Evolutionary conservation across 2,329 filamentous ascomycete genomes (phyloP), one percentile per base, ranked within the genome.

Genomic region (Aspergillus fructus): DNA sequence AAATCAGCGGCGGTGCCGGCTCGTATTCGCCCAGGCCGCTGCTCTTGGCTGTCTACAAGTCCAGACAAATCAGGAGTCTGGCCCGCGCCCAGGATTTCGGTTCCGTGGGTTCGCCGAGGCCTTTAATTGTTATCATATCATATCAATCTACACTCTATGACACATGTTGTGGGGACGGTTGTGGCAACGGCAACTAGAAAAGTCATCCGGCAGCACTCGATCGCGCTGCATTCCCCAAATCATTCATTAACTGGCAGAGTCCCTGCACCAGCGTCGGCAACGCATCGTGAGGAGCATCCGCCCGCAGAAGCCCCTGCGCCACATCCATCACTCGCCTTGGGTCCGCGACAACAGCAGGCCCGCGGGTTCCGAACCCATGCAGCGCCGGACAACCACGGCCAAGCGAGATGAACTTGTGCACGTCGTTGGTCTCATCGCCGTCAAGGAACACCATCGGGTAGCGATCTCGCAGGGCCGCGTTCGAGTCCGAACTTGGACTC

Each of bases 221-320:
- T 43, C 58, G 54, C 40, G 57, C 61, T 9, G 61, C 61, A 15
- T 56, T 62, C 27, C 69, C 71, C 34, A 72, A 43, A 47, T 68
- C 68, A 11, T 62, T 59, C 62, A 90, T 82, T 62, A 90, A 72
- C 46, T 85, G 80, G 46, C 85, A 82, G 48, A 90, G 69, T 59
- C 89, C 90, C 63, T 89, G 86, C 1, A 89, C 86, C 45, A 91
- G 34, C 5, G 59, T 78, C 0, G 86, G 82, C 12, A 87, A 84
- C 58, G 79, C 64, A 7, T 72, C 68, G 30, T 80, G 78, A 30
- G 76, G 71, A 58, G 80, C 85, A 68, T 87, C 86, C 40, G 75
- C 71, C 33, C 77, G 74, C 60, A 90, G 76, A 9, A 87, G 75
- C 39, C 83, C 79, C 53, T 86, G 80, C 3, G 83, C 78, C 19